Percentiles rank a stretch among this genome's conserved stretches.
These are phyloP conservation scores for Graphilbum fragrans DNA, from an alignment of 2,329 filamentous ascomycete genomes.

Conservation along the genomic window DNA sequence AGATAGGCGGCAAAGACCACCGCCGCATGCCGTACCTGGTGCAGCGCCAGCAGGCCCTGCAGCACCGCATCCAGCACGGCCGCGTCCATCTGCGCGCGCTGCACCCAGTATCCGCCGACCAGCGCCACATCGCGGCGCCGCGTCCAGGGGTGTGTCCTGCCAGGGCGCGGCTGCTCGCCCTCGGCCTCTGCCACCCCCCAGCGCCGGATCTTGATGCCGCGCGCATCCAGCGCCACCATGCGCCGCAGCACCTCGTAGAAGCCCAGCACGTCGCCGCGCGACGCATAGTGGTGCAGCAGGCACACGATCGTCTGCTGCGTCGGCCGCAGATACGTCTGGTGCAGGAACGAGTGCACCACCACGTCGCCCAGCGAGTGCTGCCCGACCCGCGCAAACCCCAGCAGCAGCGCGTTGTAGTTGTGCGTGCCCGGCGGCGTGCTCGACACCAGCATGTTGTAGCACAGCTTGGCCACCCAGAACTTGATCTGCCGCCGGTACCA, in stretches of 20 bases:
- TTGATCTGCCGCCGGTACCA: conserved; percentile 7
- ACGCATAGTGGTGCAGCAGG: conserved; percentile 37
- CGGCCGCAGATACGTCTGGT: conserved; percentile 28
- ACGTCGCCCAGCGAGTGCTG: conserved; percentile 36
- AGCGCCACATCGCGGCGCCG: conserved; percentile 11
- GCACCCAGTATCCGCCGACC: conserved; percentile 23
- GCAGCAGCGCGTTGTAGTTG: conserved; percentile 60
- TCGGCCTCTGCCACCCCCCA: neutral
- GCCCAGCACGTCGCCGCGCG: conserved; percentile 24
- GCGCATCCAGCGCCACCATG: conserved; percentile 29
- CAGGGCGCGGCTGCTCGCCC: conserved; percentile 7
- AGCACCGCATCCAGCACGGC: conserved; percentile 33
- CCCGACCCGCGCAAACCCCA: conserved; percentile 45
- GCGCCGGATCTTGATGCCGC: conserved; percentile 24
- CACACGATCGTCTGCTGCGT: conserved; percentile 36
- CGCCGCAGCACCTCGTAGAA: conserved; percentile 33
- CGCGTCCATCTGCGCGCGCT: conserved; percentile 25
- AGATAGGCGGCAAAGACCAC: conserved; percentile 27
- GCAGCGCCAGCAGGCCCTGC: conserved; percentile 34
- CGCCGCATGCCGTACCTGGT: conserved; percentile 29
- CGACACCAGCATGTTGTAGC: conserved; percentile 55
- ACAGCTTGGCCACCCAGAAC: conserved; percentile 27
- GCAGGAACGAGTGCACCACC: conserved; percentile 39
- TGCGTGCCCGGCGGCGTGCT: conserved; percentile 49
- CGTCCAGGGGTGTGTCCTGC: conserved; percentile 16